Evolutionary conservation across 768 basidiomycete genomes (phyloP), one percentile per base, ranked within the genome.

Genomic region (Tricholoma sp.): DNA sequence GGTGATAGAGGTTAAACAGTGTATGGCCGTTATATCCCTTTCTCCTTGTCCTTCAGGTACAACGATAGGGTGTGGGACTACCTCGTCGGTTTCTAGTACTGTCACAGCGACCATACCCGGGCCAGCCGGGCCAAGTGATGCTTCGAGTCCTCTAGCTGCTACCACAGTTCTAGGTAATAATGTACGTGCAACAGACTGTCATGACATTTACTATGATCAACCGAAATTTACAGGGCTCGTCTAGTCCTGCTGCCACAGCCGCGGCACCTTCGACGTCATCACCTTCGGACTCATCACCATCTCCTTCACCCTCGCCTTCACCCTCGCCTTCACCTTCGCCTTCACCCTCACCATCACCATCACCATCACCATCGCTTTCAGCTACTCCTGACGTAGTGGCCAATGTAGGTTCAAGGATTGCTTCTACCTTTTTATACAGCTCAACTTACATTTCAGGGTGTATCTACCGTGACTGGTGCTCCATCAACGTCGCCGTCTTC

Each of bases 1-100:
- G 12, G 73, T 85, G 18, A 70, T 76, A 62, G 78, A 85, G 61
- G 78, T 84, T 49, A 72, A 71, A 61, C 76, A 73, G 31, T 88
- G 86, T 63, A 80, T 76, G 24, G 55, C 81, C 18, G 57, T n/a
- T 71, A 41, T 66, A 73, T 62, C 66, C 67, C 18, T 54, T 59
- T 10, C 56, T 31, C 55, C 64, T 15, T 57, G 73, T 28, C 60
- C 63, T 28, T 39, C 71, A 3, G 63, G 61, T 3, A 50, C 69
- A 31, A 61, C 63, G 28, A 24, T 4, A 24, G 53, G 13, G 37
- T 52, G 50, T 45, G 60, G 56, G 49, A 62, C 53, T 17, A 55
- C 54, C 2, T 17, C 48, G 13, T 24, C 58, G 3, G 34, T 50
- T 20, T 57, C 57, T n/a, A 55, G 57, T 15, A 17, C 55, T 36